Evolutionary conservation across 148 eudicot genomes (phyloP), one percentile per base, ranked within the genome.

Genomic region (Talinum fruticosum): DNA sequence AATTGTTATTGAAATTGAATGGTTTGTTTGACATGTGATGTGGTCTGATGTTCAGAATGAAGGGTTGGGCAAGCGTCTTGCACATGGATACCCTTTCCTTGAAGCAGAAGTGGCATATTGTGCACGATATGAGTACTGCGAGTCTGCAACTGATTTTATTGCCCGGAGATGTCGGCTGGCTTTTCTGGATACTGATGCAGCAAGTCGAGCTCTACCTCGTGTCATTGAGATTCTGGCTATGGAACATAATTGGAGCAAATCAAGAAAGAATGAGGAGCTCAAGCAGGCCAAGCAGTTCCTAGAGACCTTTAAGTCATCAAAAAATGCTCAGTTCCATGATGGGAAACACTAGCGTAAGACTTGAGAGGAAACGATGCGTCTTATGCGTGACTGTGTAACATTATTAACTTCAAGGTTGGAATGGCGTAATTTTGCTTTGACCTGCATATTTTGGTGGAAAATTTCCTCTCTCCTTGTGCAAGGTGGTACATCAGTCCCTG

Each of bases 81-180:
- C 99, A 34, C 99, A 96, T 82, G 99, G 99, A 78, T 96, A 96
- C 83, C 97, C 99, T 24, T 90, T 83, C 72, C 83, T 96, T 66
- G 99, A 96, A 88, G 99, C 99, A 19, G 99, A 96, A 83, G 99
- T 96, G 77, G 99, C 99, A 78, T 96, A 93, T 84, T 91, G 97
- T 87, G 99, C 99, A 41, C 85, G 99, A 34, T 80, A 96, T 4
- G 99, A 96, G 80, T 95, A 91, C 75, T 95, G 99, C 79, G 97
- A 95, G 85, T 92, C 93, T 61, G 97, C 96, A 4, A 87, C 91
- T 65, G 99, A 95, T 83, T 95, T 95, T 76, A 84, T 95, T 72
- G 96, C 97, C 66, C 84, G 99, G 74, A 91, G 99, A 82, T 92
- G 88, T 79, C 96, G 99, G 45, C 91, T 95, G 80, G 99, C 99